Evolutionary conservation across 2,329 filamentous ascomycete genomes (phyloP).

Genomic region (Escovopsis sp.): DNA sequence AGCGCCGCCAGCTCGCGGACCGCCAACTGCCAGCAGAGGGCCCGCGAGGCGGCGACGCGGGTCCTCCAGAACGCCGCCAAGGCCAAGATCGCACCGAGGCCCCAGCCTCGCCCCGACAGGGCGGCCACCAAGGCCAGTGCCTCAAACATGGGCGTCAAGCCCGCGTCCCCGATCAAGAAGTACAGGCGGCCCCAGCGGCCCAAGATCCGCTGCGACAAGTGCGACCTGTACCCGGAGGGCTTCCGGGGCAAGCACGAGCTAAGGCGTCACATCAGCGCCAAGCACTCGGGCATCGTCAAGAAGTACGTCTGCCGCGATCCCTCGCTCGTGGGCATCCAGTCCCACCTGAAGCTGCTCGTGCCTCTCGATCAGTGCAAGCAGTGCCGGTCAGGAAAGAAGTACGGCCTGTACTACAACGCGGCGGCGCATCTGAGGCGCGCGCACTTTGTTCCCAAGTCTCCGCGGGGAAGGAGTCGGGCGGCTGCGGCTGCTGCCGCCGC

Average conservation of each 20-base stretch:
- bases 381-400: slow-evolving; percentile 61
- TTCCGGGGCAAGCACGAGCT: slow-evolving; percentile 81
- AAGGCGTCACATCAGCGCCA: slow-evolving; percentile 46
- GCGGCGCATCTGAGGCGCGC: slow-evolving; percentile 77
- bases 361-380: slow-evolving; percentile 72
- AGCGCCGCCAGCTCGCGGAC: slow-evolving; percentile 28
- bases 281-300: slow-evolving; percentile 44
- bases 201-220: slow-evolving; percentile 56
- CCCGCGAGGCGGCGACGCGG: slow-evolving; percentile 30
- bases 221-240: slow-evolving; percentile 57
- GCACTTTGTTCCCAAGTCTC: slow-evolving; percentile 60
- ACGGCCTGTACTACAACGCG: slow-evolving; percentile 88
- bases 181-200: slow-evolving; percentile 51
- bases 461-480: slow-evolving; percentile 27
- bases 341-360: slow-evolving; percentile 35
- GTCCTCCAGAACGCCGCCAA: slow-evolving; percentile 29
- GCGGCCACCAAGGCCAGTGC: slow-evolving; percentile 6
- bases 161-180: slow-evolving; percentile 24
- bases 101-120: slow-evolving; percentile 10
- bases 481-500: too few species aligned
- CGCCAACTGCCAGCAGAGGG: slow-evolving; percentile 27
- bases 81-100: slow-evolving; percentile 30
- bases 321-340: slow-evolving; percentile 19
- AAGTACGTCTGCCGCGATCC: slow-evolving; percentile 46
- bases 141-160: slow-evolving; percentile 25